Conservation (phyloP, 495 filamentous ascomycete species). For the Hypomontagnella monticulosa region DNA sequence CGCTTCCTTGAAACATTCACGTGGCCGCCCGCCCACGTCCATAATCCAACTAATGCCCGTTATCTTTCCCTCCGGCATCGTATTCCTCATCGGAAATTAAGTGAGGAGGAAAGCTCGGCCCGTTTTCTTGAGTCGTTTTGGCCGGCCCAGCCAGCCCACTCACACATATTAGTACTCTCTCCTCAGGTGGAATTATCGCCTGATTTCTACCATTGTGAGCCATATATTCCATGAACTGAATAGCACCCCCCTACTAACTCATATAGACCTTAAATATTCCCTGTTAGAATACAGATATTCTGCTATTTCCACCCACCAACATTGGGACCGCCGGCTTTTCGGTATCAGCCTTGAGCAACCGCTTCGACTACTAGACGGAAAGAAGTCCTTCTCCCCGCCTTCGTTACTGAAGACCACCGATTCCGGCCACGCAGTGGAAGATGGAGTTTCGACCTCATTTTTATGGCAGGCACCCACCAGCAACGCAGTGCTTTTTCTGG, state of each 20-base stretch:
- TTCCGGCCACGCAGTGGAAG: slow-evolving; percentile 32
- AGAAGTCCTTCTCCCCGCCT: slow-evolving; percentile 63
- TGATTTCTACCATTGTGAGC: slow-evolving; percentile 78
- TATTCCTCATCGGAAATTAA: slow-evolving; percentile 63
- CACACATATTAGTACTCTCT: slow-evolving; percentile 81
- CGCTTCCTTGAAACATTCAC: slow-evolving; percentile 67
- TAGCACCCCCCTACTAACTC: not conserved
- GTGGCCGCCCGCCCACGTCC: slow-evolving; percentile 67
- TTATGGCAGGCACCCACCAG: slow-evolving; percentile 84
- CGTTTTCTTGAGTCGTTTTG: slow-evolving; percentile 85
- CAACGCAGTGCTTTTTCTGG: slow-evolving; percentile 81
- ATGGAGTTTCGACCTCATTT: slow-evolving; percentile 63
- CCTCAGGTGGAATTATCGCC: slow-evolving; percentile 78
- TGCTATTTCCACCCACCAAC: slow-evolving; percentile 50
- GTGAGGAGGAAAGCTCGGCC: slow-evolving; percentile 70
- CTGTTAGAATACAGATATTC: slow-evolving; percentile 81
- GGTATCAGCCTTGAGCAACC: slow-evolving; percentile 83
- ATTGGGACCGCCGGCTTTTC: slow-evolving; percentile 64
- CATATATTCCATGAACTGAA: not conserved
- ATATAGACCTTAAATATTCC: slow-evolving; percentile 69
- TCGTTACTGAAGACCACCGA: slow-evolving; percentile 36
- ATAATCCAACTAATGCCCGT: slow-evolving; percentile 48
- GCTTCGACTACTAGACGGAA: slow-evolving; percentile 64
- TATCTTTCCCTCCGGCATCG: slow-evolving; percentile 76
- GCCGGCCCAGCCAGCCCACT: slow-evolving; percentile 66